Base-by-base conservation (phyloP, 768 basidiomycete genomes). In the Podaxis carcinomalis region DNA sequence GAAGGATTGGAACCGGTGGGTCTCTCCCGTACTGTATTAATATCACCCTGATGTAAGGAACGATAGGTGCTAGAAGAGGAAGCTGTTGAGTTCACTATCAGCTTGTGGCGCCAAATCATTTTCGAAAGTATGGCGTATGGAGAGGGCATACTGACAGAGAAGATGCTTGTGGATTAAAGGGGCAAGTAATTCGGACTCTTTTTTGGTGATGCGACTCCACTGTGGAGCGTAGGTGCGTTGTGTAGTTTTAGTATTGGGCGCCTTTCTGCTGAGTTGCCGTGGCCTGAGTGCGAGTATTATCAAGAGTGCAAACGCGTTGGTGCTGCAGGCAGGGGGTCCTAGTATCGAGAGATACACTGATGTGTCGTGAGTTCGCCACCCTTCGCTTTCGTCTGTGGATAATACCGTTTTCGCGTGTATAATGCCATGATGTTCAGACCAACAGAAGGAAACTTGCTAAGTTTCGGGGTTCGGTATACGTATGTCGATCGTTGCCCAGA, bases 51-150 rank as follows among this genome's bases (percentile, higher is more conserved):
- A 39, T 14, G 56, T 39, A 42, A 50, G 42, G 68, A 44, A 64
- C 62, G 44, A 28, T 68, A 97, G 95, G 92, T 97, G 3, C 78
- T 98, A 37, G 94, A 94, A 70, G 95, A 96, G 72, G 95, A 98
- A 71, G 94, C 95, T 4, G 76, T 77, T 27, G 88, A 93, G 62
- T 83, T 95, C 61, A 79, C 85, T n/a, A 73, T 88, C 67, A 81
- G 81, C 63, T 80, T 97, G 51, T 98, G 95, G 95, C 85, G 93
- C 57, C 91, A 93, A 75, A 83, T 96, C 66, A 92, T 94, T 54
- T 96, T 96, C 70, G 95, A 98, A 79, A 94, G 93, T 68, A 90
- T 93, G 85, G 92, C 94, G 27, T 95, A 92, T 72, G 87, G 85
- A 63, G 92, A 95, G 73, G 93, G 93, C 42, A 79, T 96, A 63